Conservation (phyloP, 1,284 basidiomycete species). For the Moesziomyces antarcticus region DNA sequence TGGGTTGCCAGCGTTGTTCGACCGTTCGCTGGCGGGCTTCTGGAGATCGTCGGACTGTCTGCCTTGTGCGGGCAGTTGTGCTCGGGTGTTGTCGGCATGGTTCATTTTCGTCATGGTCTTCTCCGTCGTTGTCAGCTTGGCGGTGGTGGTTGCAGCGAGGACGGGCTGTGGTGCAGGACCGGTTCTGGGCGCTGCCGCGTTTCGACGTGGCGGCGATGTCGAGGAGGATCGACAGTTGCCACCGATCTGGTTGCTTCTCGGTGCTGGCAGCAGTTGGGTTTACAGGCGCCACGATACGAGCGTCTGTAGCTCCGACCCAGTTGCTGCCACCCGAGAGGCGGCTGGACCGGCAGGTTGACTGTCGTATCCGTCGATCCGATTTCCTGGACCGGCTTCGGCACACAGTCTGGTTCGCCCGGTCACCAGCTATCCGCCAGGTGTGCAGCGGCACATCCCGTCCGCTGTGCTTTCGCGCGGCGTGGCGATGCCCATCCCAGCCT, state of each 20-base stretch:
- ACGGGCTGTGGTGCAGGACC: slow-evolving; percentile 28
- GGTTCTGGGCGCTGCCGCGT: slow-evolving; percentile 4
- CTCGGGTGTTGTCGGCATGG: slow-evolving; percentile 22
- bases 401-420: background rate
- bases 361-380: background rate
- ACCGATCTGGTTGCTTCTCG: background rate
- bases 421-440: background rate
- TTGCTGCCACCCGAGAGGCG: no score
- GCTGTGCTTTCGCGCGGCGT: background rate
- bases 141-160: slow-evolving; percentile 10
- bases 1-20: slow-evolving; percentile 11
- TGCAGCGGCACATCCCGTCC: slow-evolving; percentile 19
- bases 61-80: background rate
- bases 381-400: slow-evolving; percentile 12
- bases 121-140: slow-evolving; percentile 21
- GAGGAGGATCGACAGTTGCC: background rate
- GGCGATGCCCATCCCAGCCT: slow-evolving; percentile 2
- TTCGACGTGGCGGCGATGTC: background rate
- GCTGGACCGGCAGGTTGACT: background rate
- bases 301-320: slow-evolving; percentile 2
- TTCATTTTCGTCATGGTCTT: slow-evolving; percentile 2
- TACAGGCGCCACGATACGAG: slow-evolving; percentile 33
- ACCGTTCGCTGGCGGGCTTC: slow-evolving; percentile 10
- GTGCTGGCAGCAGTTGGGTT: slow-evolving; percentile 11
- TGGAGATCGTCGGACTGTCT: slow-evolving; percentile 22